Conservation (phyloP, 306 rosid species). For the Calophaca sinica region DNA sequence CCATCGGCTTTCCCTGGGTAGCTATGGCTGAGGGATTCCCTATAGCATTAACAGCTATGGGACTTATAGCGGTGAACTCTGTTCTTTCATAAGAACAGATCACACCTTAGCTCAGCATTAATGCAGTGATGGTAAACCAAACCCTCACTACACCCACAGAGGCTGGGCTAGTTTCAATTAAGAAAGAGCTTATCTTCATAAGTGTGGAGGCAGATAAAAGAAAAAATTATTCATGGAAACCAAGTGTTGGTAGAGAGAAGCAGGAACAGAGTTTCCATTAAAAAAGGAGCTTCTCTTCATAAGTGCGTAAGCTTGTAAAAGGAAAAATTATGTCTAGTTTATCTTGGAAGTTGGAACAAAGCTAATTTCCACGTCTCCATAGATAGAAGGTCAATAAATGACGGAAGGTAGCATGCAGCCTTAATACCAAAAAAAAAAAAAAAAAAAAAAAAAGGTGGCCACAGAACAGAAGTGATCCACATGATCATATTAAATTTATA, state of each 20-base stretch:
- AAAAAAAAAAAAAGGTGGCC: background rate
- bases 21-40: background rate
- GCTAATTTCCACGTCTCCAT: background rate
- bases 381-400: background rate
- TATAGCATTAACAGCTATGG: background rate
- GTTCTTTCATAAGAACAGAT: too few relatives aligned
- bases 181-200: too few relatives aligned
- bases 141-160: too few relatives aligned
- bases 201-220: too few relatives aligned
- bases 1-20: background rate
- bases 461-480: background rate
- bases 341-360: constrained; percentile 22
- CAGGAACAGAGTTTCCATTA: background rate
- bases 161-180: too few relatives aligned
- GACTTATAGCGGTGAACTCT: too few relatives aligned
- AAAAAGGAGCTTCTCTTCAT: too few relatives aligned
- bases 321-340: background rate
- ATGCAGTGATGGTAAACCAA: too few relatives aligned
- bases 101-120: too few relatives aligned
- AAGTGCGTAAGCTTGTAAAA: background rate
- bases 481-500: background rate
- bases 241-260: background rate
- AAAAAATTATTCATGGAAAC: too few relatives aligned
- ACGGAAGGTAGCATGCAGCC: background rate
- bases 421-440: too few relatives aligned